Evolutionary conservation across 2,329 filamentous ascomycete species (phyloP).

Genomic region (Xylogone sp.): DNA sequence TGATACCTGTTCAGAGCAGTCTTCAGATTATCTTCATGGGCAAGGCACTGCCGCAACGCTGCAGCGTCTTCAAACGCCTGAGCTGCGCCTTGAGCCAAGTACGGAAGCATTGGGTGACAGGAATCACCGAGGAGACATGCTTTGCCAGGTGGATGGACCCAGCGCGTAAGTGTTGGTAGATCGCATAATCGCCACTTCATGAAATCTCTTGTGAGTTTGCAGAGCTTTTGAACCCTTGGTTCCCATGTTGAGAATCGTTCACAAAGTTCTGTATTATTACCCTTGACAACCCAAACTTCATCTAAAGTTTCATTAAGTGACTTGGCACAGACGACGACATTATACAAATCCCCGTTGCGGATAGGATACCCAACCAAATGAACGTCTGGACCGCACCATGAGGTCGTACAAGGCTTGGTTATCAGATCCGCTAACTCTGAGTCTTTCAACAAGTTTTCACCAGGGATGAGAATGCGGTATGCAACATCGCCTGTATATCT

Average conservation of each 20-base stretch:
- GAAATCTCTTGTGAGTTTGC: slow-evolving; percentile 1
- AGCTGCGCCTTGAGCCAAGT: slow-evolving; percentile 45
- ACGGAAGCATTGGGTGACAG: slow-evolving; percentile 59
- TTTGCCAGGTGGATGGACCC: slow-evolving; percentile 36
- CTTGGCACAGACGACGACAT: slow-evolving; percentile 35
- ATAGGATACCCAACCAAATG: slow-evolving; percentile 42
- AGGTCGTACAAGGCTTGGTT: slow-evolving; percentile 34
- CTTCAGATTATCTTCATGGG: slow-evolving; percentile 30
- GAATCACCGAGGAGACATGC: slow-evolving; percentile 49
- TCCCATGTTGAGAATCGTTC: slow-evolving; percentile 5
- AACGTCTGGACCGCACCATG: slow-evolving; percentile 40
- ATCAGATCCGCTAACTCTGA: slow-evolving; percentile 32
- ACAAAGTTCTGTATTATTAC: slow-evolving; percentile 6
- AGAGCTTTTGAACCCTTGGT: slow-evolving; percentile 6
- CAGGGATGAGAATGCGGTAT: slow-evolving; percentile 38
- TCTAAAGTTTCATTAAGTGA: no score
- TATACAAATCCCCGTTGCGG: slow-evolving; percentile 34
- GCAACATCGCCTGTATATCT: slow-evolving; percentile 38
- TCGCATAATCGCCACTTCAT: slow-evolving; percentile 2
- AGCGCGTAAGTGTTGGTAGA: slow-evolving; percentile 16
- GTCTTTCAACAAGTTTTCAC: slow-evolving; percentile 36
- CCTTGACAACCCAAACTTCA: no score
- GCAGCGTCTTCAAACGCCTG: slow-evolving; percentile 62
- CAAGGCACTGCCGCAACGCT: slow-evolving; percentile 39
- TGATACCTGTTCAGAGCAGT: slow-evolving; percentile 34